A percentile compares a stretch with the other conserved stretches of the same genome.
phyloP scores from a whole-genome alignment of 306 rosid species.

The Ormosia emarginata region DNA sequence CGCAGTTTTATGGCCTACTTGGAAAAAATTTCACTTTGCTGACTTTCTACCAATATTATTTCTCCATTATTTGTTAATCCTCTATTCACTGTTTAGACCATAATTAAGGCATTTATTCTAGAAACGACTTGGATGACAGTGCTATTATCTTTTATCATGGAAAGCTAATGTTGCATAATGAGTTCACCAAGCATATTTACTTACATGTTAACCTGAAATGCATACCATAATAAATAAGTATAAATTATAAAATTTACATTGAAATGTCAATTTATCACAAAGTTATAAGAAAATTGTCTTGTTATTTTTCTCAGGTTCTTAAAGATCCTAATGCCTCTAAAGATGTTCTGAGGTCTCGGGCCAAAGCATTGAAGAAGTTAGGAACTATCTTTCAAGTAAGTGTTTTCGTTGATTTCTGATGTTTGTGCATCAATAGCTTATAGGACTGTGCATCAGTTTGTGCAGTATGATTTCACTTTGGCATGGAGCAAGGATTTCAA shows the following conservation, averaged over 20 bases:
- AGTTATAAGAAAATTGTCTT: slow-evolving; percentile 2
- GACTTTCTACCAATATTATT: background rate
- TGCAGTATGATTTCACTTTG: background rate
- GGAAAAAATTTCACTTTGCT: background rate
- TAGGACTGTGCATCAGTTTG: background rate
- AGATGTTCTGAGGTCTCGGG: slow-evolving; percentile 68
- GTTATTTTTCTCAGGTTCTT: slow-evolving; percentile 62
- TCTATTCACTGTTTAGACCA: background rate
- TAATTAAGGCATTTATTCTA: background rate
- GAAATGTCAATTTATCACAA: background rate
- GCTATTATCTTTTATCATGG: background rate
- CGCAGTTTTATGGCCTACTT: background rate
- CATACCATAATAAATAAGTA: background rate
- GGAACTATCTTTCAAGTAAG: slow-evolving; percentile 92
- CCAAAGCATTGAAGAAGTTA: slow-evolving; percentile 61
- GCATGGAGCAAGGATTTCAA: background rate
- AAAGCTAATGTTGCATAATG: background rate
- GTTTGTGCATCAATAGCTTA: background rate
- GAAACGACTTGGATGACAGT: background rate
- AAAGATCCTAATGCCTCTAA: slow-evolving; percentile 65
- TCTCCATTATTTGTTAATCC: background rate
- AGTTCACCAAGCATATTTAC: background rate
- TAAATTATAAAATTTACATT: background rate
- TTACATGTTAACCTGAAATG: background rate
- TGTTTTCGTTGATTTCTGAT: slow-evolving; percentile 11